Evolutionary conservation across 2,329 filamentous ascomycete genomes (phyloP), one percentile per base, ranked within the genome.

Genomic region (Claviceps sp.): DNA sequence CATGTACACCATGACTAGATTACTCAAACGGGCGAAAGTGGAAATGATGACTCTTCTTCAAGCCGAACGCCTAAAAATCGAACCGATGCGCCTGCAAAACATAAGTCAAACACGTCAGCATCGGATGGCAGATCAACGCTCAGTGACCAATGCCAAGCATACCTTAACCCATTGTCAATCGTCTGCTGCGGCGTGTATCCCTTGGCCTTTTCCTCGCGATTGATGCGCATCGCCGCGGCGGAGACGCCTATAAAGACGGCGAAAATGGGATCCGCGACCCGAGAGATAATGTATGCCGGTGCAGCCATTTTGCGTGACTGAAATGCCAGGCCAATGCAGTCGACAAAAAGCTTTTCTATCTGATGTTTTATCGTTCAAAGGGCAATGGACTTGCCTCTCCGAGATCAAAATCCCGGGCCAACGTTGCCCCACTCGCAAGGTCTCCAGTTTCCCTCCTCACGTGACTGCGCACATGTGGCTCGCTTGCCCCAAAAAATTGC

Each of bases 211-310:
- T 78, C 76, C 59, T 82, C 78, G 40, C 78, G 77, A 57, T 75
- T 80, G 67, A 82, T 79, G 55, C 78, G 72, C 44, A 72, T 73
- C 9, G 67, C 74, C 26, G 78, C 76, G 1, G 78, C 78, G 24
- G 72, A 71, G 30, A 80, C 58, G 18, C 78, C 78, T 50, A 81
- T 80, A 52, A 73, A 61, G 14, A 81, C 59, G 41, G 76, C 78
- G 50, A 82, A 82, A 38, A 82, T 72, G 18, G 78, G 78, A 56
- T 82, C 78, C 18, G 72, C 76, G 7, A 72, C 70, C 59, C 72
- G 70, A n/a, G 78, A 80, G 52, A 82, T 79, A 55, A 82, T 80
- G 61, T 80, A 81, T 2, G 75, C 72, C 5, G 77, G 75, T 22
- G 72, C 66, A 56, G 76, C 64, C 77, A 80, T 81, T 48, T 22